phyloP scores from a whole-genome alignment of 768 basidiomycete genomes.

The Sporobolomyces pararoseus region DNA sequence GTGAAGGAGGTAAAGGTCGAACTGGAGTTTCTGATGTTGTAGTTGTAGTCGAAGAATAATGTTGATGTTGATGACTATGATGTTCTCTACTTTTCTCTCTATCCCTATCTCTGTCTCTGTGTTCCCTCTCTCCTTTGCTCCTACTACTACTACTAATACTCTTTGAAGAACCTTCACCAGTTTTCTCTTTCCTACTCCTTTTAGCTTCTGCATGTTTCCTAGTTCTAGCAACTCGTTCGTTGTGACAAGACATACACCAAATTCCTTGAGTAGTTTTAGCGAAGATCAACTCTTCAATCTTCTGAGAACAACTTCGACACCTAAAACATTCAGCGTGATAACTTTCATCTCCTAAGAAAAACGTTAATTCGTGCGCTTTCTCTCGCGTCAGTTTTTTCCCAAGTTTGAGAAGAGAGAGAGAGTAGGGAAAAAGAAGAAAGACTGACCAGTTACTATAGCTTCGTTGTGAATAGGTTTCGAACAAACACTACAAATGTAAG shows the following conservation, averaged over 20 bases:
- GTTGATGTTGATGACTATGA: neutral
- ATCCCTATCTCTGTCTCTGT: conserved; percentile 15
- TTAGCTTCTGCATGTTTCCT: conserved; percentile 79
- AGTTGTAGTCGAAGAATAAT: neutral
- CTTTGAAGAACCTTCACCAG: neutral
- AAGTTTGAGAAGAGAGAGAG: no score
- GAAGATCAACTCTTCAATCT: conserved; percentile 96
- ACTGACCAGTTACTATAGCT: conserved; percentile 85
- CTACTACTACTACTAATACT: neutral
- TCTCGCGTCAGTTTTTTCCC: no score
- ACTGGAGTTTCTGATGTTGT: neutral
- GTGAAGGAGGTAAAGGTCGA: conserved; percentile 17
- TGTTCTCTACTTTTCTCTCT: conserved; percentile 25
- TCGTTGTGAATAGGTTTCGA: conserved; percentile 92
- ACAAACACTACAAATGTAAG: conserved; percentile 93
- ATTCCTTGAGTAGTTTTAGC: conserved; percentile 98
- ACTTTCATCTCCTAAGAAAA: conserved; percentile 68
- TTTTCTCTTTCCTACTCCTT: conserved; percentile 53
- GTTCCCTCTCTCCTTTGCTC: conserved; percentile 16
- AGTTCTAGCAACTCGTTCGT: conserved; percentile 90
- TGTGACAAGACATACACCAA: conserved; percentile 92
- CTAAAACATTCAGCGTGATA: conserved; percentile 99
- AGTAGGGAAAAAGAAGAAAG: neutral
- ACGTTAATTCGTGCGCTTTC: no score
- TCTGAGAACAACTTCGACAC: conserved; percentile 86